Evolutionary conservation across 176 grass and related monocot species (phyloP).

Genomic region (Raddia distichophylla): DNA sequence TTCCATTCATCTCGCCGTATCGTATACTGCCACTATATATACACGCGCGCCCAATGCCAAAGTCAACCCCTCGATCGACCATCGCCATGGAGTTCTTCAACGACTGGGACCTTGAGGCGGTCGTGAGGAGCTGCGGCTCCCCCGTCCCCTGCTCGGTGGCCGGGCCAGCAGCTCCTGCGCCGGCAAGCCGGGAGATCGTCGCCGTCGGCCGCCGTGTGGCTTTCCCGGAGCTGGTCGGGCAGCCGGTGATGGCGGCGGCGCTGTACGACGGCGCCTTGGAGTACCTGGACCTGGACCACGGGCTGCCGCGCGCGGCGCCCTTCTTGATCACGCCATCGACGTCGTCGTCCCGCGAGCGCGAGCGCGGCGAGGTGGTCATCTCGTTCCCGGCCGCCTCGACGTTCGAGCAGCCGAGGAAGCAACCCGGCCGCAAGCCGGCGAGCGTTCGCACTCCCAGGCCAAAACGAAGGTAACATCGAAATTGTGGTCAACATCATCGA

Average conservation of each 20-base stretch:
- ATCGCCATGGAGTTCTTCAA: constrained; percentile 48
- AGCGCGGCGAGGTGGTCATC: constrained; percentile 19
- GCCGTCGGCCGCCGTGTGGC: background rate
- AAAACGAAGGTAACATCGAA: constrained; percentile 38
- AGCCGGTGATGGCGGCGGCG: background rate
- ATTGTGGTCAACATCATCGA: background rate
- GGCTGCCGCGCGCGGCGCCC: constrained; percentile 2
- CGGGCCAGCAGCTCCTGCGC: background rate
- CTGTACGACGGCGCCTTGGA: constrained; percentile 31
- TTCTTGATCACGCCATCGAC: constrained; percentile 46
- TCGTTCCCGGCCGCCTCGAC: constrained; percentile 35
- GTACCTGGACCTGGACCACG: constrained; percentile 41
- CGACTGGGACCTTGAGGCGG: constrained; percentile 80
- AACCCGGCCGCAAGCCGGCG: constrained; percentile 38
- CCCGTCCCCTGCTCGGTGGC: background rate
- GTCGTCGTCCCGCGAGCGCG: background rate
- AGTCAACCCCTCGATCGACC: constrained; percentile 48
- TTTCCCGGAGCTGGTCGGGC: background rate
- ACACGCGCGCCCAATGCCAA: background rate
- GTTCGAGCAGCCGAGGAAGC: constrained; percentile 25
- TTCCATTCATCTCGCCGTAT: constrained; percentile 18
- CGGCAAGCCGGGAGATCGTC: background rate
- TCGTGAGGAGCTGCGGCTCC: constrained; percentile 76
- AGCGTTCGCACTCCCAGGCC: constrained; percentile 14
- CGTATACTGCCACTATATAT: background rate